A percentile compares a stretch with the other conserved stretches of the same genome.
Conservation (phyloP, 1,284 basidiomycete species). For the Marasmius tenuissimus region DNA sequence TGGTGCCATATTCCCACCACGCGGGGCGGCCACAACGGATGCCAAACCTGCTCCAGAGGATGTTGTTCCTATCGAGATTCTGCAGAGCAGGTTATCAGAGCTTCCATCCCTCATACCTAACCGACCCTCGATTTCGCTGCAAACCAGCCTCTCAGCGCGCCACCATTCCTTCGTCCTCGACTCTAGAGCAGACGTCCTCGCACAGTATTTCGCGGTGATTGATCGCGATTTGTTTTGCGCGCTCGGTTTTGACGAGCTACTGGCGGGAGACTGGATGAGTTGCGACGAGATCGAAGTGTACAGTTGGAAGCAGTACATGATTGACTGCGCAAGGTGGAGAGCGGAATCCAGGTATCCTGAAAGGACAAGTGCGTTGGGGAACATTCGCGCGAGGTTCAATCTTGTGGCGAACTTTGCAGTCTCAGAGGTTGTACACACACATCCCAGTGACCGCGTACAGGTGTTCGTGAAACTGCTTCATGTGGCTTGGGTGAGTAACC, state of each 20-base stretch:
- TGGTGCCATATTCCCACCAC: slow-evolving; percentile 31
- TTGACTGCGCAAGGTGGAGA: slow-evolving; percentile 72
- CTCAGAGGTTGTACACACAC: slow-evolving; percentile 76
- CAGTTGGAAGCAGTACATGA: slow-evolving; percentile 83
- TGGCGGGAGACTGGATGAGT: slow-evolving; percentile 66
- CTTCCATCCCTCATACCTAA: not conserved
- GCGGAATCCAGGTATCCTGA: slow-evolving; percentile 54
- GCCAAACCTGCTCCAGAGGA: slow-evolving; percentile 57
- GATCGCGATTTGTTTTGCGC: slow-evolving; percentile 84
- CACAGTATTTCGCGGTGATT: slow-evolving; percentile 84
- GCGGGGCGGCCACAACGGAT: slow-evolving; percentile 28
- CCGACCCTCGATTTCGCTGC: slow-evolving; percentile 28
- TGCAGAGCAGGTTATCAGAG: slow-evolving; percentile 52
- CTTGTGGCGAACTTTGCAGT: slow-evolving; percentile 82
- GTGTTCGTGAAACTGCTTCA: slow-evolving; percentile 83
- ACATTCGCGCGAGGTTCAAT: slow-evolving; percentile 86
- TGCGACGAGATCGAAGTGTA: slow-evolving; percentile 68
- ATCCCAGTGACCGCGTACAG: slow-evolving; percentile 62
- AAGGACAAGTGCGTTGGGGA: slow-evolving; percentile 71
- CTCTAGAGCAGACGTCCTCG: slow-evolving; percentile 61
- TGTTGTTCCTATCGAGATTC: slow-evolving; percentile 64
- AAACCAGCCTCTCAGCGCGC: slow-evolving; percentile 32
- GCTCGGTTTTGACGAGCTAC: slow-evolving; percentile 83
- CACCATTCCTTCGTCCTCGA: slow-evolving; percentile 70
- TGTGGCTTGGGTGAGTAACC: slow-evolving; percentile 74